Conservation (phyloP, 768 basidiomycete species). For the Phanerochaete sordida region DNA sequence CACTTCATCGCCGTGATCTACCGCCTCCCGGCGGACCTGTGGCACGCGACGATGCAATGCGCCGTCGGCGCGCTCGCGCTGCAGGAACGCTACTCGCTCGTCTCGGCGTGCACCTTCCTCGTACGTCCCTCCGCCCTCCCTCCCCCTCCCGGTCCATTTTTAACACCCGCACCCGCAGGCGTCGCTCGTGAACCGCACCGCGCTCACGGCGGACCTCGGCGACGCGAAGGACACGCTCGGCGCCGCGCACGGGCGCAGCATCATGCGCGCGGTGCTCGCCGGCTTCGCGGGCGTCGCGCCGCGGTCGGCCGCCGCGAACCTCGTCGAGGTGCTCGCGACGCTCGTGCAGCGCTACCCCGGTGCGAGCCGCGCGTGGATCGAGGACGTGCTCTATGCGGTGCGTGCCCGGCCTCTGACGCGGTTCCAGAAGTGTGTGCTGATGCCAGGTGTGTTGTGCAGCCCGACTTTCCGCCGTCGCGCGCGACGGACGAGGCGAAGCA, state of each 20-base stretch:
- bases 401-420: conserved; percentile 5
- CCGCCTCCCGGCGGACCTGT: conserved; percentile 55
- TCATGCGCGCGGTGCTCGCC: conserved; percentile 70
- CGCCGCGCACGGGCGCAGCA: conserved; percentile 51
- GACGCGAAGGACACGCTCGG: conserved; percentile 51
- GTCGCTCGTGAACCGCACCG: conserved; percentile 63
- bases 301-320: conserved; percentile 75
- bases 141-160: too few relatives aligned
- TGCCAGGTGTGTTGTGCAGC: conserved; percentile 34
- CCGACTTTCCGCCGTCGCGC: conserved; percentile 69
- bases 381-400: conserved; percentile 66
- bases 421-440: neutral
- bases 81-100: conserved; percentile 84
- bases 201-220: conserved; percentile 57
- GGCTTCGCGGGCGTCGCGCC: conserved; percentile 87
- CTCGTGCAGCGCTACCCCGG: conserved; percentile 55
- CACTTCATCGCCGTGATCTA: conserved; percentile 62
- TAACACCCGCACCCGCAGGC: too few relatives aligned
- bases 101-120: conserved; percentile 77
- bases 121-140: too few relatives aligned
- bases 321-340: conserved; percentile 76
- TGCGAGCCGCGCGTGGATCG: conserved; percentile 67
- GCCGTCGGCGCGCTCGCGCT: conserved; percentile 62
- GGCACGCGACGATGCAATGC: conserved; percentile 69
- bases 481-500: conserved; percentile 75